A percentile compares a stretch with the other conserved stretches of the same genome.
phyloP scores from a whole-genome alignment of 345 rosid species.

The Jatropha curcas region DNA sequence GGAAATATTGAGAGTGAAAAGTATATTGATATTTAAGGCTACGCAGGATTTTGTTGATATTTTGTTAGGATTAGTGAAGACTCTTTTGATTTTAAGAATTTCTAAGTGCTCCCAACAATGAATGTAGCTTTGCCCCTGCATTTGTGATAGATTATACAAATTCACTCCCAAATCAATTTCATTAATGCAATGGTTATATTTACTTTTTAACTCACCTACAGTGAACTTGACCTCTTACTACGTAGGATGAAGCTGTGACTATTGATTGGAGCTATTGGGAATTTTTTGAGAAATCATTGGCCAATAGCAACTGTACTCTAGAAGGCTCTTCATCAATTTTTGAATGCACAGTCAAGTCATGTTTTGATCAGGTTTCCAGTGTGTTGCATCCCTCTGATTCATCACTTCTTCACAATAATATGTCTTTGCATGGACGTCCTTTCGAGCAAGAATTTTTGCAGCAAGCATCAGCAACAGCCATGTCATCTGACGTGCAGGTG shows the following conservation, averaged over 20 bases:
- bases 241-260: slow-evolving; percentile 46
- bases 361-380: slow-evolving; percentile 39
- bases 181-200: neutral
- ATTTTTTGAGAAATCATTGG: slow-evolving; percentile 42
- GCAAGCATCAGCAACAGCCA: slow-evolving; percentile 28
- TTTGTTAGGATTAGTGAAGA: neutral
- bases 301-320: slow-evolving; percentile 14
- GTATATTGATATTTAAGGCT: neutral
- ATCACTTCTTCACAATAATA: slow-evolving; percentile 30
- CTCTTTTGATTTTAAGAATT: neutral
- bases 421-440: slow-evolving; percentile 28
- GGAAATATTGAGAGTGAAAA: neutral
- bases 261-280: slow-evolving; percentile 82
- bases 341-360: slow-evolving; percentile 33
- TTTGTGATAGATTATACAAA: neutral
- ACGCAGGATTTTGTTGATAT: neutral
- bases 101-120: neutral
- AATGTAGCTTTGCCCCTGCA: neutral
- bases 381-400: slow-evolving; percentile 18
- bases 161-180: neutral
- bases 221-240: slow-evolving; percentile 14
- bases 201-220: slow-evolving; percentile 4
- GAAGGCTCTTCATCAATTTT: slow-evolving; percentile 33
- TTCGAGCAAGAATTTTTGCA: slow-evolving; percentile 29
- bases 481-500: slow-evolving; percentile 30